Evolutionary conservation across 768 basidiomycete species (phyloP).

Genomic region (Lactarius indigo): DNA sequence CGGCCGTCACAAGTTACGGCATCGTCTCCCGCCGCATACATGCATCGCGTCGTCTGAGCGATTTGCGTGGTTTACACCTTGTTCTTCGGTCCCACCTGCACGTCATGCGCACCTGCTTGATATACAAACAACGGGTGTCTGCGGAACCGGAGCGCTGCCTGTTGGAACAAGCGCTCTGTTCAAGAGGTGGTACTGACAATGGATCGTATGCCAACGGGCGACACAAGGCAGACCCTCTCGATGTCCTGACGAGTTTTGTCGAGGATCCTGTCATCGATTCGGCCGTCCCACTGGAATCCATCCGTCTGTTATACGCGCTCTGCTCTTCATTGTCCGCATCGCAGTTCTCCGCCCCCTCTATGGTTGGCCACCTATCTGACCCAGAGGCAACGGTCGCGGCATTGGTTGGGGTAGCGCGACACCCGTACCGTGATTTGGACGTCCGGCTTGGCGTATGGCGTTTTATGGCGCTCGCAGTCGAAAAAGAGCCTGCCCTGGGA

Average conservation of each 20-base stretch:
- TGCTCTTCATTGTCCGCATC: constrained; percentile 60
- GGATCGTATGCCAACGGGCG: constrained; percentile 43
- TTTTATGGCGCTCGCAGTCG: constrained; percentile 75
- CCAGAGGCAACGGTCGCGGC: constrained; percentile 67
- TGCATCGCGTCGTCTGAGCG: constrained; percentile 60
- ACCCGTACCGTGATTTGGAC: constrained; percentile 73
- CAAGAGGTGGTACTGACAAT: constrained; percentile 51
- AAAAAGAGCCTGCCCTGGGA: constrained; percentile 83
- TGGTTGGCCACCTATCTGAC: constrained; percentile 74
- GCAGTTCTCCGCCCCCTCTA: constrained; percentile 62
- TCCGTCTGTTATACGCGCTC: constrained; percentile 62
- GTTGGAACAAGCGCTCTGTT: constrained; percentile 73
- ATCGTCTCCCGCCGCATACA: constrained; percentile 59
- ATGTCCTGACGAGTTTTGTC: constrained; percentile 66
- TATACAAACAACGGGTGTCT: constrained; percentile 50
- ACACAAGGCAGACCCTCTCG: constrained; percentile 64
- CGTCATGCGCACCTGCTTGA: constrained; percentile 59
- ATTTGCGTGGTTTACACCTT: constrained; percentile 63
- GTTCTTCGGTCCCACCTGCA: constrained; percentile 65
- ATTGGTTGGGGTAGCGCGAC: constrained; percentile 67
- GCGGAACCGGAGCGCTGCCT: constrained; percentile 41
- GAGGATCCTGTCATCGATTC: constrained; percentile 60
- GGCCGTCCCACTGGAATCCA: constrained; percentile 61
- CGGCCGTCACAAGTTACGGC: constrained; percentile 59
- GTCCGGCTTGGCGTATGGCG: constrained; percentile 79